Percentiles rank a stretch among this genome's conserved stretches.
Conservation (phyloP, 2,329 filamentous ascomycete genomes). For the Ceratocystis smalleyi region DNA sequence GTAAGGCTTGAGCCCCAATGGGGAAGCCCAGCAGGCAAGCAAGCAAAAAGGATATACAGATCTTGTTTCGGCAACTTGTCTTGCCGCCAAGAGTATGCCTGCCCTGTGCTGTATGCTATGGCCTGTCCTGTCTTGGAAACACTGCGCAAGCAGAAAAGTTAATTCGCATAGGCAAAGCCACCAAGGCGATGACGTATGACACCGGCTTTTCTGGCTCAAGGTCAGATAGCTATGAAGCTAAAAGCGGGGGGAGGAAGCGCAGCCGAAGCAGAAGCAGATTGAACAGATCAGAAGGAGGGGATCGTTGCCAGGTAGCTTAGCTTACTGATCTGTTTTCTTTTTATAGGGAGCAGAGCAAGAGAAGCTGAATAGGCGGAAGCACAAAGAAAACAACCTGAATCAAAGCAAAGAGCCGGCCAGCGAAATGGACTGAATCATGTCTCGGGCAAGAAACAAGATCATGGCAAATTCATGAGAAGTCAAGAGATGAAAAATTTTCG, state of each 20-base stretch:
- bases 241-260: neutral
- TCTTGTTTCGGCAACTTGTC: neutral
- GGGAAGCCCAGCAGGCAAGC: neutral
- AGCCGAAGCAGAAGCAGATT: neutral
- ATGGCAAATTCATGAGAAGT: too few relatives aligned
- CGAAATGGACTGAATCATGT: too few relatives aligned
- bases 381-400: neutral
- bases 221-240: neutral
- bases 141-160: neutral
- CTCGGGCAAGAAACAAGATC: too few relatives aligned
- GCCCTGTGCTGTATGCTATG: neutral
- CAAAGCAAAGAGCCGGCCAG: too few relatives aligned
- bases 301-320: neutral
- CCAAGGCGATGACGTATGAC: slow-evolving; percentile 2
- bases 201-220: neutral
- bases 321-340: too few relatives aligned
- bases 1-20: neutral
- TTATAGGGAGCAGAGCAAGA: neutral
- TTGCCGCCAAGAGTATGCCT: neutral
- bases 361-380: neutral
- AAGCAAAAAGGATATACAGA: neutral
- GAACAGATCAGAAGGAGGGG: neutral
- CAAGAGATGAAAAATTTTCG: too few relatives aligned
- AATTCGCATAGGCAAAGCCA: neutral
- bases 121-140: neutral